These are phyloP conservation scores for Diaporthe caulivora DNA, from an alignment of 2,329 filamentous ascomycete species.

Conservation along the genomic window DNA sequence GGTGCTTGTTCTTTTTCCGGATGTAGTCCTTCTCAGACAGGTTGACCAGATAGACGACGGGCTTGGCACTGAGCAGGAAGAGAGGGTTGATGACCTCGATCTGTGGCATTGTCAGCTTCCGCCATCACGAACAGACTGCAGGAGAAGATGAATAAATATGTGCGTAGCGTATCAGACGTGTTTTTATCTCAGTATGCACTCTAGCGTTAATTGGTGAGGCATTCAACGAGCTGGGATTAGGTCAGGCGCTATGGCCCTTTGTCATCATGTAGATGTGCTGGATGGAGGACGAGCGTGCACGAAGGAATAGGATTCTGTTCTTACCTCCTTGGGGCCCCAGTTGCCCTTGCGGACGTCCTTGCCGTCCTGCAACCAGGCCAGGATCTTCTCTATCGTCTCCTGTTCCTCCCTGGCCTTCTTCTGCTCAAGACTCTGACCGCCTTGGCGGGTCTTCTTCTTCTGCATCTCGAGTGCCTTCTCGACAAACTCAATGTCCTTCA, in stretches of 20 bases:
- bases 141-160: conserved; percentile 35
- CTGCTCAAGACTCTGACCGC: conserved; percentile 95
- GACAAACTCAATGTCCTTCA: conserved; percentile 99
- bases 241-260: conserved; percentile 95
- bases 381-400: conserved; percentile 90
- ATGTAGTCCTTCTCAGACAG: conserved; percentile 97
- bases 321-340: conserved; percentile 96
- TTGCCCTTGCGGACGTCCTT: conserved; percentile 93
- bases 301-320: conserved; percentile 48
- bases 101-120: conserved; percentile 62
- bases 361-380: conserved; percentile 85
- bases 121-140: neutral
- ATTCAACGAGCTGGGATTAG: conserved; percentile 99
- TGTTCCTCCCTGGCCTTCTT: conserved; percentile 98
- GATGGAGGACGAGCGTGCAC: conserved; percentile 42
- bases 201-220: conserved; percentile 80
- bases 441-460: conserved; percentile 93
- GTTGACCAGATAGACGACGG: conserved; percentile 97
- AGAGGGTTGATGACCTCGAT: conserved; percentile 98
- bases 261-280: conserved; percentile 80
- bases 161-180: conserved; percentile 70
- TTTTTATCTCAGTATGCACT: conserved; percentile 90
- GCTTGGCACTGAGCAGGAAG: conserved; percentile 94
- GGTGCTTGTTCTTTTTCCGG: conserved; percentile 99
- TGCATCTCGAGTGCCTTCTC: conserved; percentile 94